phyloP scores from a whole-genome alignment of 2,329 filamentous ascomycete species.

The Pseudogymnoascus destructans region DNA sequence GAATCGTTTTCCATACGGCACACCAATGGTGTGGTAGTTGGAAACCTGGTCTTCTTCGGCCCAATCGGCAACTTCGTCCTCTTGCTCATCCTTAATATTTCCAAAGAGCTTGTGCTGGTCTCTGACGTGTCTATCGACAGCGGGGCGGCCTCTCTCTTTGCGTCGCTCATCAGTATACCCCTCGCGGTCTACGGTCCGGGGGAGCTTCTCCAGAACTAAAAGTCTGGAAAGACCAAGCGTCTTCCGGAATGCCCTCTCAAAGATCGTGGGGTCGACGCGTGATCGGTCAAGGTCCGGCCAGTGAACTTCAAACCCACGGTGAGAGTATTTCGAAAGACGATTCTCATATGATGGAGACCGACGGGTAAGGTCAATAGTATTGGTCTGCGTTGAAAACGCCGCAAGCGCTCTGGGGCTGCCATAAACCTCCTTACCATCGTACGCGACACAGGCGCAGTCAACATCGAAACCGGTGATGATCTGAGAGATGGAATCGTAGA shows the following conservation, averaged over 20 bases:
- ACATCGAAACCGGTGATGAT: conserved; percentile 84
- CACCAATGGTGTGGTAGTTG: conserved; percentile 65
- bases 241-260: conserved; percentile 64
- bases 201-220: conserved; percentile 66
- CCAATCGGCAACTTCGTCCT: conserved; percentile 79
- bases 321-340: conserved; percentile 72
- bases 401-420: conserved; percentile 63
- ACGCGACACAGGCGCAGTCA: conserved; percentile 70
- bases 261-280: conserved; percentile 75
- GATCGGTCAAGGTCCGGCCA: conserved; percentile 63
- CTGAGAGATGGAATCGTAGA: conserved; percentile 74
- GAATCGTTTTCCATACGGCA: conserved; percentile 51
- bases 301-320: conserved; percentile 71
- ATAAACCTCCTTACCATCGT: conserved; percentile 69
- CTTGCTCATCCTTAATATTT: conserved; percentile 64
- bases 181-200: conserved; percentile 54
- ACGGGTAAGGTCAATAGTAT: conserved; percentile 65
- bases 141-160: conserved; percentile 57
- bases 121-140: conserved; percentile 31
- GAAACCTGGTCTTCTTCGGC: conserved; percentile 62
- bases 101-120: conserved; percentile 37
- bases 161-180: conserved; percentile 57
- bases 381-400: conserved; percentile 70
- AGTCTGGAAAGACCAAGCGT: conserved; percentile 68
- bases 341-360: conserved; percentile 82